Conservation (phyloP, 2,329 filamentous ascomycete species). For the Fusarium decemcellulare region DNA sequence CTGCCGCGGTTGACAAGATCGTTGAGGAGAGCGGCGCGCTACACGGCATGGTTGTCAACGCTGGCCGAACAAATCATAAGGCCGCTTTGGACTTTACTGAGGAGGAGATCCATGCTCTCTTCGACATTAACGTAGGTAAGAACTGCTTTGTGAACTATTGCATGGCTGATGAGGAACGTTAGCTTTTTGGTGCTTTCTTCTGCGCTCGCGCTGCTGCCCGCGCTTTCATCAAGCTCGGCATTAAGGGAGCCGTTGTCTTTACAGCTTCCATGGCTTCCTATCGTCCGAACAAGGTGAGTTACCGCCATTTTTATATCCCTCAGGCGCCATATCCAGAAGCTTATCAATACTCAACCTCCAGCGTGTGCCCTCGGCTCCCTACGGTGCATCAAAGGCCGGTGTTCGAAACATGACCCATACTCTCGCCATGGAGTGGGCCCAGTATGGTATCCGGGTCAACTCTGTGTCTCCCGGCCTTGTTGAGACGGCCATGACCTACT, state of each 20-base stretch:
- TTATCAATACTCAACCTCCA: not conserved
- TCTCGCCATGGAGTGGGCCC: slow-evolving; percentile 63
- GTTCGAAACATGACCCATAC: slow-evolving; percentile 58
- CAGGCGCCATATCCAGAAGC: not conserved
- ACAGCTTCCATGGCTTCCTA: slow-evolving; percentile 64
- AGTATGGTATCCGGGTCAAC: slow-evolving; percentile 63
- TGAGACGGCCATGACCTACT: slow-evolving; percentile 63
- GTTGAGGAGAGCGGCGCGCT: slow-evolving; percentile 55
- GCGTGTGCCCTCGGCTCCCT: slow-evolving; percentile 59
- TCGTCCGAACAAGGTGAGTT: slow-evolving; percentile 54
- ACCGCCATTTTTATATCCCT: no score
- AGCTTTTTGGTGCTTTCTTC: slow-evolving; percentile 60
- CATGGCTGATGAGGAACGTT: not conserved
- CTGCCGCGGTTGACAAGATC: slow-evolving; percentile 57
- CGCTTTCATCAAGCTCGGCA: slow-evolving; percentile 54
- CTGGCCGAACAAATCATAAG: slow-evolving; percentile 66
- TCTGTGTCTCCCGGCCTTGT: slow-evolving; percentile 61
- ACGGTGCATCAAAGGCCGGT: slow-evolving; percentile 62
- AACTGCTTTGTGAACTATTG: no score
- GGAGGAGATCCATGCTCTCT: slow-evolving; percentile 53
- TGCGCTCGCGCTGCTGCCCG: slow-evolving; percentile 62
- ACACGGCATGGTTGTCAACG: slow-evolving; percentile 65
- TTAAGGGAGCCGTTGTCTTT: slow-evolving; percentile 58
- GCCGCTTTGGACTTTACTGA: slow-evolving; percentile 60
- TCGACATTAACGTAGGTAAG: slow-evolving; percentile 42